These are phyloP conservation scores for Aspergillus glaucus DNA, from an alignment of 2,329 filamentous ascomycete species.

Conservation along the genomic window DNA sequence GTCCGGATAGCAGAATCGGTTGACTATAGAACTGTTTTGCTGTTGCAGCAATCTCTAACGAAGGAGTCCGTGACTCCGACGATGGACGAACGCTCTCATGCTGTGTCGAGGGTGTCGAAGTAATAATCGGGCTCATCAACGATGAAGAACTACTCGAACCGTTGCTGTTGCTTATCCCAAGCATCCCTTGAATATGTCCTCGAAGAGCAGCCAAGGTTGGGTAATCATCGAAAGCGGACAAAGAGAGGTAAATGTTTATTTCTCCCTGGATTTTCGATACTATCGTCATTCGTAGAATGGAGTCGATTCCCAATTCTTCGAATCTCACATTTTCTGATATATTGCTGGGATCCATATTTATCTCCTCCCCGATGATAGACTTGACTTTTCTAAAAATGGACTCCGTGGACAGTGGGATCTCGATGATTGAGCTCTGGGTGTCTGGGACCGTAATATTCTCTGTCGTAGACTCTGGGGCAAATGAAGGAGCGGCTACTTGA, in stretches of 20 bases:
- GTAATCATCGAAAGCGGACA: not conserved
- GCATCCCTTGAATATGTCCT: not conserved
- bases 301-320: not conserved
- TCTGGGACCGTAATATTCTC: too few relatives aligned
- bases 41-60: not conserved
- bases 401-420: too few relatives aligned
- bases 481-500: too few relatives aligned
- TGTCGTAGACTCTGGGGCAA: too few relatives aligned
- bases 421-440: too few relatives aligned
- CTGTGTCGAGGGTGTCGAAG: not conserved
- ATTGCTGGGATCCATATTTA: not conserved
- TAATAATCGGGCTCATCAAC: not conserved
- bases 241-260: not conserved
- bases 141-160: not conserved
- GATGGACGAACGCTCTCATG: not conserved
- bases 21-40: not conserved
- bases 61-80: not conserved
- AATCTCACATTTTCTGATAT: not conserved
- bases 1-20: not conserved
- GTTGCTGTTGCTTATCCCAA: not conserved
- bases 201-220: not conserved
- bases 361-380: not conserved
- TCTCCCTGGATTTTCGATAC: not conserved
- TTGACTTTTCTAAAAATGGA: not conserved
- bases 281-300: not conserved